Conservation (phyloP, 2,329 filamentous ascomycete species). For the Beauveria medogensis region DNA sequence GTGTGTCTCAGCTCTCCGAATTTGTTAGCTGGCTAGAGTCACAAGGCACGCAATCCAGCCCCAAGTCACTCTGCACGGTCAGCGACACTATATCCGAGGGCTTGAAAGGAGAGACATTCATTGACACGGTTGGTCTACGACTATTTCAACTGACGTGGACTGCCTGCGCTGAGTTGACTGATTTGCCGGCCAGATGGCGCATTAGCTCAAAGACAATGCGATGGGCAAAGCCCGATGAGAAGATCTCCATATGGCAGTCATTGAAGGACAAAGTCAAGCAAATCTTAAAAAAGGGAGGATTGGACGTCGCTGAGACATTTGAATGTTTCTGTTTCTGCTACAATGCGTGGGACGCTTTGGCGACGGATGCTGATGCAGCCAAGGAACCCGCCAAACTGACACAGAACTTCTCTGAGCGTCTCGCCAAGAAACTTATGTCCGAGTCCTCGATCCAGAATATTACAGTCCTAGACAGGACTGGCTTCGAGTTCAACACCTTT, state of each 20-base stretch:
- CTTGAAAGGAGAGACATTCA: constrained; percentile 32
- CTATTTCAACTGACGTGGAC: constrained; percentile 21
- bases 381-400: constrained; percentile 24
- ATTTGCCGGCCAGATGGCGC: constrained; percentile 32
- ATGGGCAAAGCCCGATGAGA: constrained; percentile 25
- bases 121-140: constrained; percentile 32
- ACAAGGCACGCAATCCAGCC: constrained; percentile 19
- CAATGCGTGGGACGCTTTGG: constrained; percentile 30
- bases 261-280: constrained; percentile 26
- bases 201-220: constrained; percentile 28
- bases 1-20: constrained; percentile 34
- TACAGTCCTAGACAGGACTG: constrained; percentile 3
- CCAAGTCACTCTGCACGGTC: constrained; percentile 32
- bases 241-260: constrained; percentile 24
- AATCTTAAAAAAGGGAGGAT: constrained; percentile 23
- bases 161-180: not conserved
- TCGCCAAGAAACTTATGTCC: constrained; percentile 24
- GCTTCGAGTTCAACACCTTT: not conserved
- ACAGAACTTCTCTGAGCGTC: constrained; percentile 24
- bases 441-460: constrained; percentile 17
- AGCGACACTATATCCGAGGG: constrained; percentile 35
- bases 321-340: constrained; percentile 34
- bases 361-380: constrained; percentile 25
- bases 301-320: constrained; percentile 28
- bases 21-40: constrained; percentile 35